These are phyloP conservation scores for Coniochaeta sp. DNA, from an alignment of 2,329 filamentous ascomycete species.

Conservation along the genomic window DNA sequence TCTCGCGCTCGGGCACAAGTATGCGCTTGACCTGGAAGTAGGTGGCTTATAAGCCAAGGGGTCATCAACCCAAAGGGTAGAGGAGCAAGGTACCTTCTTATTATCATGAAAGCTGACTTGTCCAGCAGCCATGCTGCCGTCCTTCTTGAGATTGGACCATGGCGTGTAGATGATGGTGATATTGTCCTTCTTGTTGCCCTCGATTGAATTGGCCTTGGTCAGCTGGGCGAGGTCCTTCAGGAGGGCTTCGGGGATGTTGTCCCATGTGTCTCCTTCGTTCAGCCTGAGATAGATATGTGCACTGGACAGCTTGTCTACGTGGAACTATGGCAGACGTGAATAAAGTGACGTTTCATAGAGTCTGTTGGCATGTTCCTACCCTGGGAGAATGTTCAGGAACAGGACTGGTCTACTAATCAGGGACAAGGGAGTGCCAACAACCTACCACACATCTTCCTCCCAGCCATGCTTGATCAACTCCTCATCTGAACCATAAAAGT, in stretches of 20 bases:
- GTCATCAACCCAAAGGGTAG: too few relatives aligned
- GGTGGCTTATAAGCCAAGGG: too few relatives aligned
- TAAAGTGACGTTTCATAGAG: neutral
- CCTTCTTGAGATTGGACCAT: slow-evolving; percentile 90
- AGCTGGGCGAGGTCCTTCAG: slow-evolving; percentile 89
- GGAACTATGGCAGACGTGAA: slow-evolving; percentile 55
- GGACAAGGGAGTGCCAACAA: slow-evolving; percentile 3
- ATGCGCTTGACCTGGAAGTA: slow-evolving; percentile 60
- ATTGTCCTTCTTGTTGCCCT: slow-evolving; percentile 99
- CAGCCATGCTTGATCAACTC: slow-evolving; percentile 90
- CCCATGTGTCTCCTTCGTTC: slow-evolving; percentile 72
- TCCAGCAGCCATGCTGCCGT: slow-evolving; percentile 89
- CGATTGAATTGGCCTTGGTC: slow-evolving; percentile 98
- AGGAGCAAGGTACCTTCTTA: slow-evolving; percentile 40
- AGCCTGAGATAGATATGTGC: slow-evolving; percentile 94
- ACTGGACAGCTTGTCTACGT: slow-evolving; percentile 93
- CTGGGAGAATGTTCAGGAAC: slow-evolving; percentile 11
- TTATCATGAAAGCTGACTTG: slow-evolving; percentile 92
- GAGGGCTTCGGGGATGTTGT: slow-evolving; percentile 65
- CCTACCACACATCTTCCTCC: slow-evolving; percentile 91
- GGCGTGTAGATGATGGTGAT: slow-evolving; percentile 95
- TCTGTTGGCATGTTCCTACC: slow-evolving; percentile 18
- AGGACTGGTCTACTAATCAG: neutral
- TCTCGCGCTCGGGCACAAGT: slow-evolving; percentile 73
- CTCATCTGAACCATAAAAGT: slow-evolving; percentile 62